phyloP scores from a whole-genome alignment of 2,329 filamentous ascomycete species.

The Metarhizium guizhouense region DNA sequence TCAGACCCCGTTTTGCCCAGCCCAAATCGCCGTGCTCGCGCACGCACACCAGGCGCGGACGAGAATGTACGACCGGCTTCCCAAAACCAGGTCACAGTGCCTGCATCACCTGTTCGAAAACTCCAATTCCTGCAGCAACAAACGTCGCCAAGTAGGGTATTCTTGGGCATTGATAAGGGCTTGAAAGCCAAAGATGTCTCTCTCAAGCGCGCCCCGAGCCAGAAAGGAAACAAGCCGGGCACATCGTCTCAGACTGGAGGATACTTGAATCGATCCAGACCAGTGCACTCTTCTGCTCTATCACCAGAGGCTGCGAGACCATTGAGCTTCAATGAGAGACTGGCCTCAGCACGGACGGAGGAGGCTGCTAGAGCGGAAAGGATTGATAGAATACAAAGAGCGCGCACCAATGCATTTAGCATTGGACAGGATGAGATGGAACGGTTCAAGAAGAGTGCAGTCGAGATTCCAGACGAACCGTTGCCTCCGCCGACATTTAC shows the following conservation, averaged over 20 bases:
- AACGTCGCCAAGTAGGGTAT: slow-evolving; percentile 68
- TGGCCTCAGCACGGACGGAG: slow-evolving; percentile 59
- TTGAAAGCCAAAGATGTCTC: slow-evolving; percentile 74
- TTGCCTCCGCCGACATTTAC: slow-evolving; percentile 45
- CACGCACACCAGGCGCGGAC: slow-evolving; percentile 18
- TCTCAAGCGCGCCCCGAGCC: slow-evolving; percentile 60
- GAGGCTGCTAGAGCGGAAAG: slow-evolving; percentile 42
- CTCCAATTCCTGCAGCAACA: slow-evolving; percentile 41
- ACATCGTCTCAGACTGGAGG: slow-evolving; percentile 20
- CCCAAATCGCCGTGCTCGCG: slow-evolving; percentile 13
- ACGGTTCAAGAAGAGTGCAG: slow-evolving; percentile 47
- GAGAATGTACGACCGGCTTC: slow-evolving; percentile 10
- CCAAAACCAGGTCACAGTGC: slow-evolving; percentile 56
- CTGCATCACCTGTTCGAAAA: slow-evolving; percentile 61
- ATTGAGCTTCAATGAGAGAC: slow-evolving; percentile 71
- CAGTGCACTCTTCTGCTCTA: slow-evolving; percentile 20
- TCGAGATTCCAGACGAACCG: slow-evolving; percentile 42
- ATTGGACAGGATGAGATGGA: slow-evolving; percentile 52
- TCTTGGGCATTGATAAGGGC: slow-evolving; percentile 86
- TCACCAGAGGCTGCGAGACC: slow-evolving; percentile 28
- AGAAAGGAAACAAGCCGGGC: slow-evolving; percentile 20
- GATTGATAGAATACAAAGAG: slow-evolving; percentile 41
- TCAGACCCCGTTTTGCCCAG: slow-evolving; percentile 13
- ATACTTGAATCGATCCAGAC: slow-evolving; percentile 36
- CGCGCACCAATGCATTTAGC: slow-evolving; percentile 47